These are phyloP conservation scores for Sporothrix protearum DNA, from an alignment of 2,329 filamentous ascomycete genomes.

Conservation along the genomic window DNA sequence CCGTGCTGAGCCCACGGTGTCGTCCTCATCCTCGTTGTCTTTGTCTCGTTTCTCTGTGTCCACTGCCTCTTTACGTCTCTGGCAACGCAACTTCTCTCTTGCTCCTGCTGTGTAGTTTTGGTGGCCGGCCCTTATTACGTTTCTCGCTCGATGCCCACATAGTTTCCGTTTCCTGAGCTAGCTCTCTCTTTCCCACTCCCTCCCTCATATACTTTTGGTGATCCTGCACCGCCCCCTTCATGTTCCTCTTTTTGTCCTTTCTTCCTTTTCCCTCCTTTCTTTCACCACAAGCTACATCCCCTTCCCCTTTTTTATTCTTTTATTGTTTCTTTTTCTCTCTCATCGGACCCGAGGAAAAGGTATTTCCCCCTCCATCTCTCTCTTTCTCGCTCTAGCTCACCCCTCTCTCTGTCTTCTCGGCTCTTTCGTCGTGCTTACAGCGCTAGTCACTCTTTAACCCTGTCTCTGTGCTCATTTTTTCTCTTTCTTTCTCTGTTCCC, in stretches of 20 bases:
- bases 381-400: background rate
- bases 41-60: background rate
- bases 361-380: background rate
- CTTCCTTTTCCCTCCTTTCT: constrained; percentile 45
- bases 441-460: constrained; percentile 52
- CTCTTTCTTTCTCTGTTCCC: background rate
- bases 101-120: background rate
- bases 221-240: constrained; percentile 48
- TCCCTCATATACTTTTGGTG: constrained; percentile 51
- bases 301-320: background rate
- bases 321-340: constrained; percentile 26
- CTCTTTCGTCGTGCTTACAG: constrained; percentile 27
- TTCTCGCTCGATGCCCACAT: constrained; percentile 20
- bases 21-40: constrained; percentile 24
- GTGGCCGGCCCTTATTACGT: background rate
- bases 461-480: constrained; percentile 36
- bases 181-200: constrained; percentile 32
- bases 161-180: constrained; percentile 32
- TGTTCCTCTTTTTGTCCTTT: constrained; percentile 37
- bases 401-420: constrained; percentile 29
- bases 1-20: constrained; percentile 39
- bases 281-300: constrained; percentile 34
- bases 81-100: background rate
- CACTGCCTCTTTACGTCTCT: background rate
- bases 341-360: constrained; percentile 22